These are phyloP conservation scores for Arthrobotrys musiformis DNA, from an alignment of 2,329 filamentous ascomycete genomes.

Conservation along the genomic window DNA sequence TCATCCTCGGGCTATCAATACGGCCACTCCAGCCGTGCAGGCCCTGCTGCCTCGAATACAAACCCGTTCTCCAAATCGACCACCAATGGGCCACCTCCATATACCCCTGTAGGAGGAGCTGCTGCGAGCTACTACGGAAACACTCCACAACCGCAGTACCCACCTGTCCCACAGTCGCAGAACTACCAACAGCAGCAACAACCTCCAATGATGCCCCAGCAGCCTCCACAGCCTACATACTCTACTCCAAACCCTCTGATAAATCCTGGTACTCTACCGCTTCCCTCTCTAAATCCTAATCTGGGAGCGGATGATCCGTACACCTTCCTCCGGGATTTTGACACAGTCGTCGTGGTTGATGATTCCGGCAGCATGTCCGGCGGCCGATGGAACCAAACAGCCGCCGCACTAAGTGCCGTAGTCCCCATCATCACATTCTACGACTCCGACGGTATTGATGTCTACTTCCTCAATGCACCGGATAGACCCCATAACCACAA, in stretches of 20 bases:
- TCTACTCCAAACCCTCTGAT: constrained; percentile 26
- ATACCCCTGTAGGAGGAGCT: constrained; percentile 32
- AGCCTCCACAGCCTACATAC: background rate
- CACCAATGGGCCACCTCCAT: constrained; percentile 27
- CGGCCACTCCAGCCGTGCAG: background rate
- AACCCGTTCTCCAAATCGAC: constrained; percentile 27
- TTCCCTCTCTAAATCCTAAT: constrained; percentile 46
- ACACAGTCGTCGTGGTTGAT: constrained; percentile 91
- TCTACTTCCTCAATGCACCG: constrained; percentile 86
- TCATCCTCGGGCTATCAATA: background rate
- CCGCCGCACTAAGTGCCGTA: constrained; percentile 76
- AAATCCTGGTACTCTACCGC: constrained; percentile 38
- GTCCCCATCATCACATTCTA: constrained; percentile 82
- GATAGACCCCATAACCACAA: constrained; percentile 72
- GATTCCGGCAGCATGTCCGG: constrained; percentile 90
- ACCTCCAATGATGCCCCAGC: background rate
- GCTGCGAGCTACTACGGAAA: constrained; percentile 52
- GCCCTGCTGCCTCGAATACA: constrained; percentile 13
- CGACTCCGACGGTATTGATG: constrained; percentile 86
- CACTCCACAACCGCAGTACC: constrained; percentile 50
- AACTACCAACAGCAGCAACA: constrained; percentile 20
- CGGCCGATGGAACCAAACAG: constrained; percentile 76
- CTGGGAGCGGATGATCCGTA: constrained; percentile 69
- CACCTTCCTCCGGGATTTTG: constrained; percentile 80
- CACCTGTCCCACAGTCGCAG: constrained; percentile 8